phyloP scores from a whole-genome alignment of 2,329 filamentous ascomycete species.

The Cordyceps javanica region DNA sequence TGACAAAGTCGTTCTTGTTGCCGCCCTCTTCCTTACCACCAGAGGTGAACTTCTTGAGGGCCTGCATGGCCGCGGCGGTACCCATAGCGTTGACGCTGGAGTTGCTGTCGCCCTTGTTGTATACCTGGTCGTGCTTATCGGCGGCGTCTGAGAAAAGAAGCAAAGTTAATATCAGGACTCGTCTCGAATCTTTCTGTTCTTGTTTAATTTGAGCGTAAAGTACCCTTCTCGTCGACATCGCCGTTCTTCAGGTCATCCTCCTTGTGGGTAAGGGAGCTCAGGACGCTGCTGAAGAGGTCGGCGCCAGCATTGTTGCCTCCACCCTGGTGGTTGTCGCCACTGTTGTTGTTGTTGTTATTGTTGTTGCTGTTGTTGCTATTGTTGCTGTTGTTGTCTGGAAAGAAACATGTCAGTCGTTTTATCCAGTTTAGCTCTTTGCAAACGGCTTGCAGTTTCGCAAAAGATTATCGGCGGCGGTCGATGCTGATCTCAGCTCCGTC shows the following conservation, averaged over 20 bases:
- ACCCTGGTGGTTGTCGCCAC: conserved; percentile 16
- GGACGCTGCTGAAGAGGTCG: conserved; percentile 44
- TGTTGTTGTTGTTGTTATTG: not conserved
- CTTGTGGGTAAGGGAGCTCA: conserved; percentile 42
- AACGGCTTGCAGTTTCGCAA: not conserved
- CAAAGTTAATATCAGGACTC: not conserved
- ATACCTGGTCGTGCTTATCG: conserved; percentile 69
- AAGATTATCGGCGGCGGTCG: no score
- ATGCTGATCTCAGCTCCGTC: not conserved
- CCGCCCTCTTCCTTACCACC: conserved; percentile 44
- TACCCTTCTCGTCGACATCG: conserved; percentile 45
- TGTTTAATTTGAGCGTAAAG: not conserved
- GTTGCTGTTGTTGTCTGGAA: not conserved
- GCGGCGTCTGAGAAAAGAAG: conserved; percentile 51
- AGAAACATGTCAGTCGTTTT: no score
- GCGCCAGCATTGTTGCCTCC: conserved; percentile 41
- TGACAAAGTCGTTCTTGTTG: conserved; percentile 74
- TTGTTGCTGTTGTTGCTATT: conserved; percentile 34
- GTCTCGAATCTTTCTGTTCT: not conserved
- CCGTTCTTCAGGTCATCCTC: conserved; percentile 42
- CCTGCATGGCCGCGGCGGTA: conserved; percentile 72
- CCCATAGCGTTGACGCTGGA: conserved; percentile 53
- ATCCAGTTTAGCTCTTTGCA: no score
- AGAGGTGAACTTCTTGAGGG: conserved; percentile 69
- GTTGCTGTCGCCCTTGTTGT: conserved; percentile 43